A percentile compares a stretch with the other conserved stretches of the same genome.
These are phyloP conservation scores for Mycena rebaudengoi DNA, from an alignment of 768 basidiomycete genomes.

Conservation along the genomic window DNA sequence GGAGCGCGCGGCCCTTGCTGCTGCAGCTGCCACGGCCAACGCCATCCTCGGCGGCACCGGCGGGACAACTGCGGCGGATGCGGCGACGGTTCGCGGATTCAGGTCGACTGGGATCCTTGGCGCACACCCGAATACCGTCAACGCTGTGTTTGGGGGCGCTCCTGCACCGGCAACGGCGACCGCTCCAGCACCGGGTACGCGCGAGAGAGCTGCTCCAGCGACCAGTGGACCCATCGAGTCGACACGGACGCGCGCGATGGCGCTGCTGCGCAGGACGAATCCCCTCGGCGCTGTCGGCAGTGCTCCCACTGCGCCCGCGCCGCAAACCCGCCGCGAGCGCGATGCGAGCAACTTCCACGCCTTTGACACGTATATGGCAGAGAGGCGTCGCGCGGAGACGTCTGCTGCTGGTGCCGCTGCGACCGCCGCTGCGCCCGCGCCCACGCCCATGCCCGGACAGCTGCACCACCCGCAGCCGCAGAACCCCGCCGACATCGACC, in stretches of 20 bases:
- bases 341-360: conserved; percentile 18
- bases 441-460: neutral
- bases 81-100: conserved; percentile 24
- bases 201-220: neutral
- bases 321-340: conserved; percentile 17
- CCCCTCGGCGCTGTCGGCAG: conserved; percentile 21
- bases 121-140: conserved; percentile 18
- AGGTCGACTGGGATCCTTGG: conserved; percentile 13
- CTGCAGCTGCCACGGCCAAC: conserved; percentile 3
- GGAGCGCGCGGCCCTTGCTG: conserved; percentile 14
- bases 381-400: conserved; percentile 19
- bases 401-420: conserved; percentile 11
- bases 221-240: conserved; percentile 11
- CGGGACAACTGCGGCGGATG: conserved; percentile 18
- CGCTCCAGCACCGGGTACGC: conserved; percentile 4
- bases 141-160: conserved; percentile 18
- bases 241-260: conserved; percentile 14
- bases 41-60: conserved; percentile 4
- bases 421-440: neutral
- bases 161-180: neutral
- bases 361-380: conserved; percentile 25
- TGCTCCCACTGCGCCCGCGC: conserved; percentile 10
- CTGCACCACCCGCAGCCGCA: conserved; percentile 24
- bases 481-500: conserved; percentile 23
- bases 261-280: conserved; percentile 17